phyloP scores from a whole-genome alignment of 176 grass and related monocot species.

The Bolboschoenus planiculmis region DNA sequence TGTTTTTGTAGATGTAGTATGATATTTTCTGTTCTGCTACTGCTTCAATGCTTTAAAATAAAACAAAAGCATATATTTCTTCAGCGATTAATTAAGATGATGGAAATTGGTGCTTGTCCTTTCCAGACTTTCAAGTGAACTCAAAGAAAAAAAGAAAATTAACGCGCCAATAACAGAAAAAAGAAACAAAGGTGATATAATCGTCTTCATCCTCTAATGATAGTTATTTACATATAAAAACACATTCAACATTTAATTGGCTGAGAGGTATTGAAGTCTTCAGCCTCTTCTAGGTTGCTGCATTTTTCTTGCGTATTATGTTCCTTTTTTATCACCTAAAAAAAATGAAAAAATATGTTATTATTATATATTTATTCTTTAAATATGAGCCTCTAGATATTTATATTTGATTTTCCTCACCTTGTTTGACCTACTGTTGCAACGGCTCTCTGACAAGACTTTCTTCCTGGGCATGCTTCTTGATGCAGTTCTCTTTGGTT shows the following conservation, averaged over 20 bases:
- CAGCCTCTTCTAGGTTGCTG: constrained; percentile 21
- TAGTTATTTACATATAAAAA: constrained; percentile 18
- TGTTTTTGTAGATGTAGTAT: background rate
- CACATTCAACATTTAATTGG: constrained; percentile 47
- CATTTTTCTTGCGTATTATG: constrained; percentile 33
- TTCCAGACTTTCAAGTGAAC: background rate
- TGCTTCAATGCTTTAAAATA: background rate
- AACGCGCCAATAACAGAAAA: background rate
- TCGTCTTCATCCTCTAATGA: constrained; percentile 14
- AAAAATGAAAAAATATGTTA: background rate
- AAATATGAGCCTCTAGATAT: background rate
- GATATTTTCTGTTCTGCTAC: background rate
- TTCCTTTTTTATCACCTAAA: constrained; percentile 75
- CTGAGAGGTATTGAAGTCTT: constrained; percentile 29
- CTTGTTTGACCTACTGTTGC: constrained; percentile 49
- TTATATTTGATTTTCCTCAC: constrained; percentile 27
- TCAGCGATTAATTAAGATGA: background rate
- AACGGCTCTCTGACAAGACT: constrained; percentile 37
- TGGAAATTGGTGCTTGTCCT: background rate
- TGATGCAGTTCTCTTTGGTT: constrained; percentile 33
- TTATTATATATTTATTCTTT: background rate
- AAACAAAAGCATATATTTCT: background rate
- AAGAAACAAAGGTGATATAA: background rate
- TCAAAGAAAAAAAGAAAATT: background rate
- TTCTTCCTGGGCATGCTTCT: constrained; percentile 44